A percentile compares a stretch with the other conserved stretches of the same genome.
These are phyloP conservation scores for Amauroascus niger DNA, from an alignment of 2,329 filamentous ascomycete genomes.

Conservation along the genomic window DNA sequence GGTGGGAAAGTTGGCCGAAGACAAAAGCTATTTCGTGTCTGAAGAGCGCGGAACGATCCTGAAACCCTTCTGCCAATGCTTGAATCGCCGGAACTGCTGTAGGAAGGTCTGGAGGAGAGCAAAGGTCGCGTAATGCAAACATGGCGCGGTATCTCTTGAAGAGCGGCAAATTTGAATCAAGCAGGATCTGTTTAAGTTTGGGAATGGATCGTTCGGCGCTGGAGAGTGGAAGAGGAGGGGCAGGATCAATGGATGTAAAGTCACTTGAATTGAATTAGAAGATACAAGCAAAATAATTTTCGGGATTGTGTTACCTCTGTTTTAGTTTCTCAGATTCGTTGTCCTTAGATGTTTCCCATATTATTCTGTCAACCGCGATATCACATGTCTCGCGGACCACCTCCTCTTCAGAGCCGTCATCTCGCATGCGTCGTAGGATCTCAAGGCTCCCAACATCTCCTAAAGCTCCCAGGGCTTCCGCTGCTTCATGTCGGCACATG, in stretches of 20 bases:
- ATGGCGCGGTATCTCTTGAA: constrained; percentile 95
- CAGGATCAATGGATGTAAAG: constrained; percentile 91
- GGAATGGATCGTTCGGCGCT: constrained; percentile 54
- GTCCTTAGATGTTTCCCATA: constrained; percentile 76
- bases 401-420: constrained; percentile 64
- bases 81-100: constrained; percentile 81
- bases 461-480: constrained; percentile 84
- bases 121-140: constrained; percentile 92
- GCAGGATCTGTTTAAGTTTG: constrained; percentile 63
- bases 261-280: constrained; percentile 50
- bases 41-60: constrained; percentile 82
- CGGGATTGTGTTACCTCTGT: constrained; percentile 54
- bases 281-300: constrained; percentile 3
- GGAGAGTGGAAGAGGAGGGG: constrained; percentile 72
- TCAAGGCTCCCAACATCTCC: constrained; percentile 64
- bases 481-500: constrained; percentile 95
- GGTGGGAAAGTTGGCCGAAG: constrained; percentile 90
- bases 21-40: constrained; percentile 97
- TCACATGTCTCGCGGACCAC: constrained; percentile 94
- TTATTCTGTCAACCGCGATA: constrained; percentile 85
- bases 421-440: constrained; percentile 61
- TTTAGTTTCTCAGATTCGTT: constrained; percentile 66
- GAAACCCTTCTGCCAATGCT: constrained; percentile 74
- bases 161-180: constrained; percentile 68
- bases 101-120: constrained; percentile 81